Percentiles rank a stretch among this genome's conserved stretches.
These are phyloP conservation scores for Ganoderma leucocontextum DNA, from an alignment of 1,284 basidiomycete species.

Conservation along the genomic window DNA sequence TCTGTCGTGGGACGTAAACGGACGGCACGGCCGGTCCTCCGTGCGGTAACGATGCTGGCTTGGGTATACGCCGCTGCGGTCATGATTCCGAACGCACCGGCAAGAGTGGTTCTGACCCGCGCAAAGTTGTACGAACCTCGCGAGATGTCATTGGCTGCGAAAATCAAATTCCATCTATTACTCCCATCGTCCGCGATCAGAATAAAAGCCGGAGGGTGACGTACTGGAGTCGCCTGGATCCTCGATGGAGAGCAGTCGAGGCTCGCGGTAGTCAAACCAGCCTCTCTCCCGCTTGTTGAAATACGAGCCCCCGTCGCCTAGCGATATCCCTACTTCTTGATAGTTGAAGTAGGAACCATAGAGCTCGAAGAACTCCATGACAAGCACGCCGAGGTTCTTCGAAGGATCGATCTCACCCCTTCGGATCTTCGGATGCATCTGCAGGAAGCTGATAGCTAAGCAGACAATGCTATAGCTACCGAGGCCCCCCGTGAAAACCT, in stretches of 20 bases:
- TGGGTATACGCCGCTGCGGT: conserved; percentile 70
- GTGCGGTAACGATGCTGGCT: conserved; percentile 64
- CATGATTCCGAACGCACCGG: conserved; percentile 89
- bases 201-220: conserved; percentile 42
- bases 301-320: conserved; percentile 87
- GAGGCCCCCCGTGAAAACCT: conserved; percentile 95
- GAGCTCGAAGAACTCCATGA: conserved; percentile 97
- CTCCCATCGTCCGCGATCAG: conserved; percentile 6
- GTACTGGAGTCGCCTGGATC: conserved; percentile 92
- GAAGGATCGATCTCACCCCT: conserved; percentile 87
- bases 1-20: conserved; percentile 55
- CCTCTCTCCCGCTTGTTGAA: conserved; percentile 83
- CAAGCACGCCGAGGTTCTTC: conserved; percentile 89
- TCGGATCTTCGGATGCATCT: conserved; percentile 96
- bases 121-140: conserved; percentile 87
- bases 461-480: conserved; percentile 97
- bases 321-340: conserved; percentile 88
- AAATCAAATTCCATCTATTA: conserved; percentile 13
- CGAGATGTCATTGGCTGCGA: conserved; percentile 91
- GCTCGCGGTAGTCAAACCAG: conserved; percentile 74
- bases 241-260: conserved; percentile 84
- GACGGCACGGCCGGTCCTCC: conserved; percentile 55
- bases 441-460: conserved; percentile 91
- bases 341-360: conserved; percentile 96
- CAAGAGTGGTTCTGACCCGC: conserved; percentile 84